Evolutionary conservation across 2,329 filamentous ascomycete species (phyloP).

Genomic region (Ploettnerulaceae sp.): DNA sequence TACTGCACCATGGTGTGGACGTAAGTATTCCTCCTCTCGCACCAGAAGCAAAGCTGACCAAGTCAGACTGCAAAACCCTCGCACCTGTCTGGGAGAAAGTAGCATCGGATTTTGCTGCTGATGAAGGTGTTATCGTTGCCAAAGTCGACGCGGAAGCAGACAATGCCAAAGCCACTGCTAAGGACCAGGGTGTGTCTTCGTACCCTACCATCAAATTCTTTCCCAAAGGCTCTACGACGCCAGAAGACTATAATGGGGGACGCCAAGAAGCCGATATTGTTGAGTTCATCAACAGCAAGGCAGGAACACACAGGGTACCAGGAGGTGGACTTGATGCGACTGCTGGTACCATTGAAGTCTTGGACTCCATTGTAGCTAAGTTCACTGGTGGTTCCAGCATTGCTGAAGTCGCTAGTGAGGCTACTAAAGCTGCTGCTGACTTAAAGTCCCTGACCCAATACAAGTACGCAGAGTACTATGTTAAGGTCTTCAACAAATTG

Average conservation of each 20-base stretch:
- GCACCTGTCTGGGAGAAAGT: slow-evolving; percentile 87
- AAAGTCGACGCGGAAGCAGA: slow-evolving; percentile 93
- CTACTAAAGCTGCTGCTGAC: slow-evolving; percentile 63
- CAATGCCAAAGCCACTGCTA: slow-evolving; percentile 73
- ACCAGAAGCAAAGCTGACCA: slow-evolving; percentile 15
- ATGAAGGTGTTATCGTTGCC: slow-evolving; percentile 76
- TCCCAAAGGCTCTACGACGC: slow-evolving; percentile 72
- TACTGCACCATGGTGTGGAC: slow-evolving; percentile 97
- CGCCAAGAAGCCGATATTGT: slow-evolving; percentile 74
- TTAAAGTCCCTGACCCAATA: slow-evolving; percentile 58
- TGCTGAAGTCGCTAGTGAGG: slow-evolving; percentile 62
- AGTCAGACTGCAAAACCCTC: slow-evolving; percentile 88
- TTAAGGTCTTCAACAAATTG: slow-evolving; percentile 85
- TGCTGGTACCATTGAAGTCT: slow-evolving; percentile 75
- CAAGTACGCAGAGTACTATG: slow-evolving; percentile 90
- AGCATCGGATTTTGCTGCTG: slow-evolving; percentile 73
- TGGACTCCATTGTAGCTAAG: slow-evolving; percentile 73
- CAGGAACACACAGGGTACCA: slow-evolving; percentile 76
- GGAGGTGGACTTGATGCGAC: slow-evolving; percentile 75
- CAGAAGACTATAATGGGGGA: slow-evolving; percentile 67
- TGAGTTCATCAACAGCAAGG: slow-evolving; percentile 79
- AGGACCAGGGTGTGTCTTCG: slow-evolving; percentile 71
- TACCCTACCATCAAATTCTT: slow-evolving; percentile 99
- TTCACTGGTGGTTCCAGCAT: slow-evolving; percentile 57
- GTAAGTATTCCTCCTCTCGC: slow-evolving; percentile 46